Base-by-base conservation (phyloP, 2,329 filamentous ascomycete genomes). In the Teratosphaeria destructans region DNA sequence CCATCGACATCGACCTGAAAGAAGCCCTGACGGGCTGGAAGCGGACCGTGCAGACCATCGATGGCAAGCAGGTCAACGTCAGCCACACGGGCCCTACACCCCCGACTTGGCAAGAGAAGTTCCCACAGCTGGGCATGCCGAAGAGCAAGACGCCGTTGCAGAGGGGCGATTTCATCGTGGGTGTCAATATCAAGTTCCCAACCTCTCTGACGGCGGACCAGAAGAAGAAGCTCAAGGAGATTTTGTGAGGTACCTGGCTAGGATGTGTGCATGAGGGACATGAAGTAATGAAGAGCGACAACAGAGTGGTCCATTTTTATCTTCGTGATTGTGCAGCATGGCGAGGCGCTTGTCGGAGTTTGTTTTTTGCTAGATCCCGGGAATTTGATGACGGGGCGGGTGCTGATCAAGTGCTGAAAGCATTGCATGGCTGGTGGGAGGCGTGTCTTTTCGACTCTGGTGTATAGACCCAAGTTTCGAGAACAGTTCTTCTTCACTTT, bases 11-110 rank as follows among this genome's bases (percentile, higher is more conserved):
- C 57, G 85, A 87, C 32, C 84, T 99, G 54, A 97, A 96, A 75
- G 94, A 99, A 76, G 90, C 94, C 1, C 77, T 99, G 53, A 96
- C 92, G 0, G 94, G 94, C 60, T 99, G 94, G 94, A 87, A 84
- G 67, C 85, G 89, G 58, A 95, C 89, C n/a, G 85, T 99, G 26
- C 85, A 86, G 35, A 99, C 93, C 10, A 97, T 99, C 67, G 94
- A 99, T 69, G 89, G 89, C 67, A 92, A 89, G 71, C 88, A 92
- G 68, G 78, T 99, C 66, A 84, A 80, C 57, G 82, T 97, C 47
- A 84, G 89, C 53, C 92, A 91, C 73, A 77, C 81, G 5, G 93
- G 92, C 0, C 93, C 93, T 1, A 97, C 93, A 6, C 87, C 88
- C 60, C 92, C 93, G 0, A 90, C 88, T 12, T 89, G 85, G 72